phyloP scores from a whole-genome alignment of 345 rosid genomes.

The Carallia brachiata region DNA sequence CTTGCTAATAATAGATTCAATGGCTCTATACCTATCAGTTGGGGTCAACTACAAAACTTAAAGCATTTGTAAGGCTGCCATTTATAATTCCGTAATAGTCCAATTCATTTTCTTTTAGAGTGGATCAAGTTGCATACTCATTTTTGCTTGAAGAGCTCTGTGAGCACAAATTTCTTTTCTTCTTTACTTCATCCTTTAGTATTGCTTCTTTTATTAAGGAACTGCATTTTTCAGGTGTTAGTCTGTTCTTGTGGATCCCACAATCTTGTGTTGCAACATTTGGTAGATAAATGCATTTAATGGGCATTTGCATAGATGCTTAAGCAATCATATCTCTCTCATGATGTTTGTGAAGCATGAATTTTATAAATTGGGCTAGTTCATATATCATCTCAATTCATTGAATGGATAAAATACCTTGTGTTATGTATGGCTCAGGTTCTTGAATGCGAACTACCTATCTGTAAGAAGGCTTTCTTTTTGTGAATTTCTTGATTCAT shows the following conservation, averaged over 20 bases:
- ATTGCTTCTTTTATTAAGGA: background rate
- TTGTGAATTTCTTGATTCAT: background rate
- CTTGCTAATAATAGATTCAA: slow-evolving; percentile 73
- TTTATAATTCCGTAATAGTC: slow-evolving; percentile 3
- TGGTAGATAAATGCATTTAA: too few species aligned
- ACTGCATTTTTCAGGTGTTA: background rate
- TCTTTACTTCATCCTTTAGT: background rate
- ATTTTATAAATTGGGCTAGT: too few species aligned
- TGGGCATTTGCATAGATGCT: background rate
- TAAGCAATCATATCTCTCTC: background rate
- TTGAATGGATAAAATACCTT: too few species aligned
- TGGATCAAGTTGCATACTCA: background rate
- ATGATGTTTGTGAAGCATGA: too few species aligned
- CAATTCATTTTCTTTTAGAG: background rate
- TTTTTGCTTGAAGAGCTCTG: background rate
- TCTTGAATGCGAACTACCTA: slow-evolving; percentile 20
- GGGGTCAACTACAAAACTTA: slow-evolving; percentile 68
- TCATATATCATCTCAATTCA: too few species aligned
- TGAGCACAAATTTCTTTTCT: background rate
- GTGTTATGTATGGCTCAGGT: slow-evolving; percentile 7
- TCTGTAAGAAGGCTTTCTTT: slow-evolving; percentile 3
- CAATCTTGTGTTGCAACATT: background rate
- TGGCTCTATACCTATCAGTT: slow-evolving; percentile 65
- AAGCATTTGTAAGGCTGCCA: slow-evolving; percentile 54
- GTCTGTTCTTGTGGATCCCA: background rate